Base-by-base conservation (phyloP, 306 rosid genomes). In the Sophora flavescens region DNA sequence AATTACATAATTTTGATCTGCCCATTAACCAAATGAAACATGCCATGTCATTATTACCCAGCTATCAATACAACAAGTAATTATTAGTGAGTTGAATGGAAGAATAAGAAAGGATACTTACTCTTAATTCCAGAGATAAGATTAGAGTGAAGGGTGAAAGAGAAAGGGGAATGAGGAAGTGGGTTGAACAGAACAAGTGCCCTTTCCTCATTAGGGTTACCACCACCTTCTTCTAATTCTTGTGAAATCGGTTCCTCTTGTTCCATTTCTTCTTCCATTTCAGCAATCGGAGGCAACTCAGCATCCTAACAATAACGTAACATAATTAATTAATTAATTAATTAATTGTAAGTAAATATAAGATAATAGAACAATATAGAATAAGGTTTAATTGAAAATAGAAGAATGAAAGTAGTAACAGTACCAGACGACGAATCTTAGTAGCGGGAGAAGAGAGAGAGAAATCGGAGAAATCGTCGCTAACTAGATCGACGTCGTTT, bases 381-480 rank as follows among this genome's bases (percentile, higher is more conserved):
- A 17, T 0, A 35, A 16, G 36, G 6, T 12, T 3, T 28, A 5
- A 48, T 12, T 3, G 33, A 17, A 28, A 56, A 33, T 38, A 2
- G 38, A 60, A 33, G 70, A 26, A 15, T 2, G 16, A 50, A 36
- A 9, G 4, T 5, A 30, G 28, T 3, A 12, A 26, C 22, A 22
- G 38, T 74, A 90, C 96, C 80, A 95, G 87, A 68, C 98, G 96
- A 74, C 98, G 98, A 84, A 92, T 92, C 89, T 95, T 95, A 38
- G 89, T 84, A 8, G 97, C 90, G 0, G 96, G 93, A n/a, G 96
- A 87, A 30, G 90, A 86, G 1, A 95, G 86, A 47, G 97, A 86
- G 85, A 95, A 85, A 57, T 89, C 96, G 44, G 91, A 90, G 84
- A 92, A 90, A 26, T 91, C 89, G 4, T 86, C 68, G 85, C 54